Conservation (phyloP, 139 green algal genomes). For the Asterochloris sp. region DNA sequence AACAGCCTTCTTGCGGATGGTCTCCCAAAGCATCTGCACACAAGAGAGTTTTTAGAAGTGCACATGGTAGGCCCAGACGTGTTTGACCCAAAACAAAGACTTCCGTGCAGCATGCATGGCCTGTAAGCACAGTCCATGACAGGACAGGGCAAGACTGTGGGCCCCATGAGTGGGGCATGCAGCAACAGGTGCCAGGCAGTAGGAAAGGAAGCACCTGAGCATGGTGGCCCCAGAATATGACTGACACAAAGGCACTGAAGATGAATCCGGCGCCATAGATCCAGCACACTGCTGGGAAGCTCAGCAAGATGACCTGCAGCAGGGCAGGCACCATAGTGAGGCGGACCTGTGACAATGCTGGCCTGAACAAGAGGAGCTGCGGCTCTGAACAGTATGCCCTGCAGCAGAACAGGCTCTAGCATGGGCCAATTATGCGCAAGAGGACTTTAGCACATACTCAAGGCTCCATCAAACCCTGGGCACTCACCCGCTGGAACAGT, state of each 20-base stretch:
- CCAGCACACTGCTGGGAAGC: constrained; percentile 86
- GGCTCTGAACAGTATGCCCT: too few relatives aligned
- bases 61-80: too few relatives aligned
- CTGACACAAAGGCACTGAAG: constrained; percentile 64
- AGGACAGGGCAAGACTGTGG: neutral
- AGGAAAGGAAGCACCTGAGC: neutral
- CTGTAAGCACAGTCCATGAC: neutral
- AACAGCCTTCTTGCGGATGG: neutral
- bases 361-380: neutral
- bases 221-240: constrained; percentile 75
- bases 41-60: neutral
- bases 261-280: constrained; percentile 73
- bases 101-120: too few relatives aligned
- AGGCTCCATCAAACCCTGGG: too few relatives aligned
- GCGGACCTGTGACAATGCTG: neutral
- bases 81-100: too few relatives aligned
- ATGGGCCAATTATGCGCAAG: too few relatives aligned
- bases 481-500: constrained; percentile 53
- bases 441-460: too few relatives aligned
- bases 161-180: neutral
- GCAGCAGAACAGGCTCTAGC: too few relatives aligned
- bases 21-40: neutral
- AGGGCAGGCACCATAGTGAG: neutral
- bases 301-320: constrained; percentile 59
- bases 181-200: neutral